Conservation (phyloP, 345 rosid genomes). For the Psidium guajava region DNA sequence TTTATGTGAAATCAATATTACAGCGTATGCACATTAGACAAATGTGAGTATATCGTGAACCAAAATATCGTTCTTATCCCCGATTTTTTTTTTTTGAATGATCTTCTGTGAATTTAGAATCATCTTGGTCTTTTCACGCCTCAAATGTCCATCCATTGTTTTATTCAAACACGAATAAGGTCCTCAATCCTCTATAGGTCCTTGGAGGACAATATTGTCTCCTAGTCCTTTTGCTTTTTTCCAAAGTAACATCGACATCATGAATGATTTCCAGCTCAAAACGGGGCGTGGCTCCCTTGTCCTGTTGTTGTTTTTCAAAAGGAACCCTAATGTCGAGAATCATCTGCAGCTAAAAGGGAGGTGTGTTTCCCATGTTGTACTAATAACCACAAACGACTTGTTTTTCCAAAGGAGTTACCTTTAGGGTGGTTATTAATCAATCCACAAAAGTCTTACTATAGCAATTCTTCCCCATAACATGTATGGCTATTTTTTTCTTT, state of each 20-base stretch:
- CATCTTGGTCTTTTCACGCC: background rate
- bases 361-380: background rate
- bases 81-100: background rate
- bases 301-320: no score
- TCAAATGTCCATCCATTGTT: background rate
- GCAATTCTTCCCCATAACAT: background rate
- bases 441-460: background rate
- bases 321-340: background rate
- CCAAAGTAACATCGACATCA: rapidly evolving
- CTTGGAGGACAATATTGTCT: background rate
- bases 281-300: background rate
- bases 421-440: background rate
- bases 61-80: background rate
- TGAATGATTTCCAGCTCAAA: no score
- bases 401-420: no score
- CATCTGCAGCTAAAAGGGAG: no score
- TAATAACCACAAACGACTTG: no score
- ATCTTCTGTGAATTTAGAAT: background rate
- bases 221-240: background rate
- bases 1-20: background rate
- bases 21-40: rapidly evolving
- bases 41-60: background rate
- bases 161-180: background rate
- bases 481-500: background rate
- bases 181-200: background rate